These are phyloP conservation scores for Suillus weaverae DNA, from an alignment of 768 basidiomycete genomes.

Conservation along the genomic window DNA sequence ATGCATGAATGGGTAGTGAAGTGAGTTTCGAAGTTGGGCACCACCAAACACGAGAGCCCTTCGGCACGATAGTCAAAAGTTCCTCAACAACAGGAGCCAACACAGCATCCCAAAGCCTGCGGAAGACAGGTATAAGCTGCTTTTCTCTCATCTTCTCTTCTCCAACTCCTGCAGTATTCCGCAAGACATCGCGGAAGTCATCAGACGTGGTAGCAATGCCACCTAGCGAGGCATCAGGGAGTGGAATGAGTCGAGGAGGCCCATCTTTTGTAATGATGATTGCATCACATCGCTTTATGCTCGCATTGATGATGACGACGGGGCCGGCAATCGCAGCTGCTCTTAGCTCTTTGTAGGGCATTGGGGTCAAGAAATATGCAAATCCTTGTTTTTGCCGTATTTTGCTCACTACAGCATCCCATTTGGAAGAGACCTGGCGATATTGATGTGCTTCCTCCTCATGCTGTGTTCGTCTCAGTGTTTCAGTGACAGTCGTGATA, in stretches of 20 bases:
- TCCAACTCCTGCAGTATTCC: constrained; percentile 10
- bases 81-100: constrained; percentile 21
- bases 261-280: constrained; percentile 31
- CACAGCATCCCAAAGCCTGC: constrained; percentile 27
- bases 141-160: constrained; percentile 27
- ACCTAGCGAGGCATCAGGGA: constrained; percentile 14
- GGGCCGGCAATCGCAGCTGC: constrained; percentile 29
- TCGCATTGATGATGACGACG: constrained; percentile 39
- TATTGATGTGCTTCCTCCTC: constrained; percentile 21
- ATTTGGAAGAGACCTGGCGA: constrained; percentile 16
- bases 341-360: constrained; percentile 18
- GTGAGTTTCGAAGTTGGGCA: constrained; percentile 33
- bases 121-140: constrained; percentile 13
- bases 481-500: not conserved
- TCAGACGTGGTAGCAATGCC: constrained; percentile 13
- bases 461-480: constrained; percentile 1
- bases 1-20: constrained; percentile 33
- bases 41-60: constrained; percentile 33
- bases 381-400: constrained; percentile 30
- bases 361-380: constrained; percentile 30
- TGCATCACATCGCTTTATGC: constrained; percentile 37
- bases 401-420: constrained; percentile 20
- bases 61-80: constrained; percentile 16
- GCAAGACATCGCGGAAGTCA: constrained; percentile 10
- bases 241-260: constrained; percentile 21